Evolutionary conservation across 805 yeast genomes (phyloP).

Genomic region (Sporopachydermia quercuum): DNA sequence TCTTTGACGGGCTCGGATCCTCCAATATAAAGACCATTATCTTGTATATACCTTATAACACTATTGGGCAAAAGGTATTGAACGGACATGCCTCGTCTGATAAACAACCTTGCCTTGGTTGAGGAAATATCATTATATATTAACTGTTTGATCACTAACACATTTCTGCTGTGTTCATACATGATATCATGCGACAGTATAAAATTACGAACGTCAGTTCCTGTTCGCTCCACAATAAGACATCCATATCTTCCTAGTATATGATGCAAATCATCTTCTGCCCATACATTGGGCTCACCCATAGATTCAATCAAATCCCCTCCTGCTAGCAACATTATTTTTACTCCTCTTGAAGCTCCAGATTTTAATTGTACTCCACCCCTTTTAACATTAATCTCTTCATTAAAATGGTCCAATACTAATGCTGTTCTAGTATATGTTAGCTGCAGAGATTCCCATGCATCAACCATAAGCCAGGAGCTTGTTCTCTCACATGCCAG

Average conservation of each 20-base stretch:
- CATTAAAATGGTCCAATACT: constrained; percentile 73
- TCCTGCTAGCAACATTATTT: constrained; percentile 73
- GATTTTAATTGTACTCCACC: constrained; percentile 53
- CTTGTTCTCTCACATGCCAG: constrained; percentile 75
- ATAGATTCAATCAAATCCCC: constrained; percentile 77
- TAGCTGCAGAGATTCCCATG: constrained; percentile 76
- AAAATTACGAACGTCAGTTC: constrained; percentile 72
- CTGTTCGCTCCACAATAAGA: constrained; percentile 71
- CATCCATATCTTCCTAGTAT: constrained; percentile 76
- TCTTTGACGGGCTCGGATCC: constrained; percentile 75
- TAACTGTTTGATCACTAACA: constrained; percentile 65
- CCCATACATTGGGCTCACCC: constrained; percentile 91
- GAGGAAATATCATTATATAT: constrained; percentile 75
- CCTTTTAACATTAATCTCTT: constrained; percentile 64
- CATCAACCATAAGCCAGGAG: constrained; percentile 84
- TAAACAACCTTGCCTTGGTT: constrained; percentile 63
- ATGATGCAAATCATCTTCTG: constrained; percentile 69
- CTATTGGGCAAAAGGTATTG: constrained; percentile 70
- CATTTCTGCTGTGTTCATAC: constrained; percentile 75
- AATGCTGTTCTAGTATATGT: constrained; percentile 70
- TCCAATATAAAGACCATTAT: constrained; percentile 58
- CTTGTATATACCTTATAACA: constrained; percentile 71
- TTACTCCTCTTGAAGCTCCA: constrained; percentile 52
- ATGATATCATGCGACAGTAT: constrained; percentile 67
- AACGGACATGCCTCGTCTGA: constrained; percentile 74